Evolutionary conservation across 257 asterid genomes (phyloP).

Genomic region (Orobanche coerulescens): DNA sequence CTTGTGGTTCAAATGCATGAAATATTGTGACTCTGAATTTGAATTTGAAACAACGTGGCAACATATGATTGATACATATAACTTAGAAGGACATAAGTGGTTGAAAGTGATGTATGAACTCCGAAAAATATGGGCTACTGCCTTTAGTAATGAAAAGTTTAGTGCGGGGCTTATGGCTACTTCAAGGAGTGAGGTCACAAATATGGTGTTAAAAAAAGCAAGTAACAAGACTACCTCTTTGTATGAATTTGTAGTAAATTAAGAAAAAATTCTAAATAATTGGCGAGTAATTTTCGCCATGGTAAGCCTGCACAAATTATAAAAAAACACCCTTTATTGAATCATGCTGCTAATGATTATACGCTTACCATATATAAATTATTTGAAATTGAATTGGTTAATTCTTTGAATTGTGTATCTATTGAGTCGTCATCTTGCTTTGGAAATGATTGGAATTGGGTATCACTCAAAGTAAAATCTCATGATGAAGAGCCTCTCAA

Average conservation of each 20-base stretch:
- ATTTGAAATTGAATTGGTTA: not conserved
- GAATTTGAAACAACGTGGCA: not conserved
- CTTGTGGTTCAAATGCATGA: not conserved
- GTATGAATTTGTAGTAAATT: not conserved
- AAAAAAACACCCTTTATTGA: not conserved
- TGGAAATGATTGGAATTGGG: not conserved
- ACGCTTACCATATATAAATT: not conserved
- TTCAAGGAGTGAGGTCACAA: not conserved
- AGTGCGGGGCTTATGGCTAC: slow-evolving; percentile 8
- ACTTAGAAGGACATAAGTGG: not conserved
- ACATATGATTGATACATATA: not conserved
- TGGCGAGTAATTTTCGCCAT: not conserved
- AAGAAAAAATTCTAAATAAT: not conserved
- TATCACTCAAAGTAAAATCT: not conserved
- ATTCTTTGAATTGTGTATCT: not conserved
- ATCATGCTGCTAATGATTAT: not conserved
- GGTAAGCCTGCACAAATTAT: not conserved
- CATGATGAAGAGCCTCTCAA: no score
- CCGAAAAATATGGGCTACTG: not conserved
- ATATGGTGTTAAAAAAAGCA: not conserved
- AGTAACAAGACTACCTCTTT: not conserved
- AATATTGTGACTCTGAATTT: not conserved
- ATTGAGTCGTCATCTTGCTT: not conserved
- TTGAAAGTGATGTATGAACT: not conserved
- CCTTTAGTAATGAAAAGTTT: not conserved